A percentile compares a stretch with the other conserved stretches of the same genome.
These are phyloP conservation scores for Alternaria postmessia DNA, from an alignment of 2,329 filamentous ascomycete genomes.

Conservation along the genomic window DNA sequence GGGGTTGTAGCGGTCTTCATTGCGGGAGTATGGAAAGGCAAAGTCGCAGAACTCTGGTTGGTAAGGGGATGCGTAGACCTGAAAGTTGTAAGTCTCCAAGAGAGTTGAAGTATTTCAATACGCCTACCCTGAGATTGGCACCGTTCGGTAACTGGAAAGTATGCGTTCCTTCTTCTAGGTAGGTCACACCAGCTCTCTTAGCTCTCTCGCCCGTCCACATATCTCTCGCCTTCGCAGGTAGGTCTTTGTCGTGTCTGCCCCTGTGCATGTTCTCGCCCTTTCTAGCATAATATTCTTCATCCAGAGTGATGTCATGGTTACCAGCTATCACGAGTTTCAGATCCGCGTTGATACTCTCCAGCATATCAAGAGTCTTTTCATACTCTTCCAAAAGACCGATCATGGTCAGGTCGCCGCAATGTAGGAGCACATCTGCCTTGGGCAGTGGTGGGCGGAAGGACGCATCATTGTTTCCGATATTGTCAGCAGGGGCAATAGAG, in stretches of 20 bases:
- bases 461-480: conserved; percentile 13
- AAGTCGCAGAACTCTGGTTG: conserved; percentile 64
- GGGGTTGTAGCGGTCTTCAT: conserved; percentile 63
- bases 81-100: conserved; percentile 4
- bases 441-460: conserved; percentile 56
- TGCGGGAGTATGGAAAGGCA: conserved; percentile 63
- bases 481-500: conserved; percentile 22
- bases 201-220: conserved; percentile 59
- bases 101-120: no score
- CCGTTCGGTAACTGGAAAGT: conserved; percentile 59
- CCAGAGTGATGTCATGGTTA: conserved; percentile 65
- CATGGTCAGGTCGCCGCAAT: conserved; percentile 67
- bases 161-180: conserved; percentile 64
- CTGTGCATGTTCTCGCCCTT: conserved; percentile 39
- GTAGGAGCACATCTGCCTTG: conserved; percentile 62
- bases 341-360: conserved; percentile 59
- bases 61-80: conserved; percentile 63
- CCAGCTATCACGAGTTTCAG: conserved; percentile 70
- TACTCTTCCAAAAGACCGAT: conserved; percentile 60
- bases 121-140: conserved; percentile 54
- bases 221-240: conserved; percentile 48
- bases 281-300: conserved; percentile 57
- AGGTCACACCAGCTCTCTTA: conserved; percentile 57
- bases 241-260: conserved; percentile 24
- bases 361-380: conserved; percentile 55